Evolutionary conservation across 176 grass and related monocot species (phyloP).

Genomic region (Saccharum spontaneum): DNA sequence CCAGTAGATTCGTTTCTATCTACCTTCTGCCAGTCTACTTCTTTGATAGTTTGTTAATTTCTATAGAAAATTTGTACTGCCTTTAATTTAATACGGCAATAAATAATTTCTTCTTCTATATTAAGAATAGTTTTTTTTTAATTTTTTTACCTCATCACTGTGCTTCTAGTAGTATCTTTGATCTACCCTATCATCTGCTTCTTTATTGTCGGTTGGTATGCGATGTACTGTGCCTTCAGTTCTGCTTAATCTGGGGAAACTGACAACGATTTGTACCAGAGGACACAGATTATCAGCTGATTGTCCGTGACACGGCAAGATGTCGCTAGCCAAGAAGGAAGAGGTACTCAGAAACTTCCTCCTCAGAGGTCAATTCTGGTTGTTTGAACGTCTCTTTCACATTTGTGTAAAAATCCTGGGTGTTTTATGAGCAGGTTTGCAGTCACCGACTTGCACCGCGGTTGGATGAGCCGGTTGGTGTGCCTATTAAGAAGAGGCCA

Average conservation of each 20-base stretch:
- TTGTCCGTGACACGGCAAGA: slow-evolving; percentile 15
- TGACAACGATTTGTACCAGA: slow-evolving; percentile 44
- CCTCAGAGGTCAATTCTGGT: not conserved
- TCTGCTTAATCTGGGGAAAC: slow-evolving; percentile 22
- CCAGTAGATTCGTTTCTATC: not conserved
- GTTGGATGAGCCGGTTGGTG: slow-evolving; percentile 36
- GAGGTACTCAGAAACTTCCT: slow-evolving; percentile 45
- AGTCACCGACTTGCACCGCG: slow-evolving; percentile 19
- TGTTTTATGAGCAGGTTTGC: slow-evolving; percentile 47
- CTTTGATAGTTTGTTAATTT: not conserved
- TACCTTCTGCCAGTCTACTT: not conserved
- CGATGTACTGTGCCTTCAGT: slow-evolving; percentile 7
- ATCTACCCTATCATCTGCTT: not conserved
- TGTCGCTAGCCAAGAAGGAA: slow-evolving; percentile 53
- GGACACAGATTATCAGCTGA: slow-evolving; percentile 6
- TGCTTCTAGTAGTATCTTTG: slow-evolving; percentile 20
- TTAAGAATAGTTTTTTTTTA: not conserved
- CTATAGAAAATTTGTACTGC: not conserved
- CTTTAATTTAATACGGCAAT: not conserved
- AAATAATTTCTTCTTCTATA: not conserved
- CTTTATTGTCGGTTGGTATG: slow-evolving; percentile 7
- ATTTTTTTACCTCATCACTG: not conserved
- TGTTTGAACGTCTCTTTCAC: slow-evolving; percentile 16
- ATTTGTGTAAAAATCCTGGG: not conserved
- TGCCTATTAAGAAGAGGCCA: slow-evolving; percentile 63